Evolutionary conservation across 106 monocot species (phyloP).

Genomic region (Platanthera guangdongensis): DNA sequence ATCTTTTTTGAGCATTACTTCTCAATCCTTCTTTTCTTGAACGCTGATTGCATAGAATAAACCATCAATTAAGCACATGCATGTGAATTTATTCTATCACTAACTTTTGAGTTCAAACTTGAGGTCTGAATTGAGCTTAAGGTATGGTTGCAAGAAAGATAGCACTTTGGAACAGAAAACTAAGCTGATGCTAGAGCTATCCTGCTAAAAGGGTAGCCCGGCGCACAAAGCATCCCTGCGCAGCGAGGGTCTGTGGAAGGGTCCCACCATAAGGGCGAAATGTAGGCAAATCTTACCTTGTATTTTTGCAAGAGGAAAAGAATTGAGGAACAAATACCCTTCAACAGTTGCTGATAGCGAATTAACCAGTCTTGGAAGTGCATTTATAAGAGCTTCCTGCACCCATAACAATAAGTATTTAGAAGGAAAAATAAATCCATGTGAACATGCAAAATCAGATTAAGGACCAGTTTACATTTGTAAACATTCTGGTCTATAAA

Average conservation of each 20-base stretch:
- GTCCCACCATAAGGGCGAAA: no score
- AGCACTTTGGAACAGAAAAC: background rate
- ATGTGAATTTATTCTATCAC: no score
- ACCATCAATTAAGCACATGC: background rate
- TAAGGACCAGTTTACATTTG: background rate
- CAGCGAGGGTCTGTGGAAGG: no score
- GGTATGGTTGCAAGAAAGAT: background rate
- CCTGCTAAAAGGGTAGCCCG: background rate
- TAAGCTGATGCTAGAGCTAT: background rate
- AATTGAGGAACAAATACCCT: conserved; percentile 39
- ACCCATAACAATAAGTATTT: conserved; percentile 10
- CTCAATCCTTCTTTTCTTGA: background rate
- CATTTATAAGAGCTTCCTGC: conserved; percentile 84
- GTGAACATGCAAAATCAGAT: background rate
- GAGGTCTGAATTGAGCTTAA: no score
- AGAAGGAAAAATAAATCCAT: background rate
- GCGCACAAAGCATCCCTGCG: no score
- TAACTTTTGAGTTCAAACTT: no score
- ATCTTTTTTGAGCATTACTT: background rate
- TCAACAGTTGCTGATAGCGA: conserved; percentile 61
- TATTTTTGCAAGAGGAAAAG: background rate
- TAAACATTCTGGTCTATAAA: background rate
- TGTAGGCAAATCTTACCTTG: no score
- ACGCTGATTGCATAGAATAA: background rate
- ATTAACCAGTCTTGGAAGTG: conserved; percentile 71